Evolutionary conservation across 345 rosid species (phyloP), one percentile per base, ranked within the genome.

Genomic region (Stellera chamaejasme): DNA sequence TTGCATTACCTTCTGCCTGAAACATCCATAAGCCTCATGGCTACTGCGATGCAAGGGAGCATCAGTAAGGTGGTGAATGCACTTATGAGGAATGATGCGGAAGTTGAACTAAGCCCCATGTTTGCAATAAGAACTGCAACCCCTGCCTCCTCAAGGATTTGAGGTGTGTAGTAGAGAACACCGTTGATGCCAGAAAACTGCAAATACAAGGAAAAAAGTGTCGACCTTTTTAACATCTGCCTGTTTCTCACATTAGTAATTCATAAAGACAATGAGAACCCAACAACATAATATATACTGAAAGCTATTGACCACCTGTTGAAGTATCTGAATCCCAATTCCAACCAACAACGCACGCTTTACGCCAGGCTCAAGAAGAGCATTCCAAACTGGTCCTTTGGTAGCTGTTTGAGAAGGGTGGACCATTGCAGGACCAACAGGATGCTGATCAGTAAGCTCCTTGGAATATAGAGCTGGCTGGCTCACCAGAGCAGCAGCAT

Each of bases 161-260:
- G 99, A 66, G 99, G 99, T 46, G 97, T 93, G 79, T 93, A 93
- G 76, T 89, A 89, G 15, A 93, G 88, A 64, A 93, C 96, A 52
- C 97, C 99, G 52, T 83, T 87, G 67, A 93, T 89, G 52, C 99
- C 97, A 13, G 99, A 83, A 67, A 93, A 80, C 99, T 93, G 75
- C 78, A 67, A 26, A 55, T 2, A 27, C 45, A 48, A 25, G n/a
- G 11, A 62, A 4, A 41, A 44, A 64, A 23, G 39, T 32, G 39
- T 32, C 9, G 39, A 32, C 7, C 39, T 32, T 9, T 43, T 42
- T 6, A 36, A 32, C 39, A 5, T 32, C 9, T 32, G 39, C 39
- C 9, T 32, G 5, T 32, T 32, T 32, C 39, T 8, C 39, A 32
- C 39, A 32, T 32, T 1, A 32, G 39, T 32, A 32, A 32, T 8